Evolutionary conservation across 2,329 filamentous ascomycete genomes (phyloP).

Genomic region (Nigrograna mackinnonii): DNA sequence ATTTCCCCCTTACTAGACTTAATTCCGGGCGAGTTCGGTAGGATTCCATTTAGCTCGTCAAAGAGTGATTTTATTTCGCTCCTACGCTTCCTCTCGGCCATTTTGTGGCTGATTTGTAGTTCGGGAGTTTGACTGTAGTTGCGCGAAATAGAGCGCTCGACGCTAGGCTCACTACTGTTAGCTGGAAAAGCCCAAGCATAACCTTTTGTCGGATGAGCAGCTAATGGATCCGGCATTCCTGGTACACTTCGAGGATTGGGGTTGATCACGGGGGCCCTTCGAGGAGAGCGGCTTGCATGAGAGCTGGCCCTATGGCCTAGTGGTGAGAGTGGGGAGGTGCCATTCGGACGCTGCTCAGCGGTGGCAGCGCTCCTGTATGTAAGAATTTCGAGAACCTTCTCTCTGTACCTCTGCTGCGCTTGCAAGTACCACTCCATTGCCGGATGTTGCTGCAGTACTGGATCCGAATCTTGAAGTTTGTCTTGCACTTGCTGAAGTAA

Average conservation of each 20-base stretch:
- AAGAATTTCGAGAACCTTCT: too few species aligned
- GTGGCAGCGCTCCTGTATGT: too few species aligned
- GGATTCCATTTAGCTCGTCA: conserved; percentile 75
- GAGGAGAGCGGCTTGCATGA: conserved; percentile 46
- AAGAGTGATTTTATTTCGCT: conserved; percentile 91
- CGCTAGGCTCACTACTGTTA: conserved; percentile 53
- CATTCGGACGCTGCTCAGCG: conserved; percentile 45
- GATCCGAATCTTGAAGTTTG: too few species aligned
- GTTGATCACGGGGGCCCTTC: conserved; percentile 75
- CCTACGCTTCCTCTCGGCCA: conserved; percentile 79
- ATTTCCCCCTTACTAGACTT: conserved; percentile 93
- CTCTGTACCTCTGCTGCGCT: too few species aligned
- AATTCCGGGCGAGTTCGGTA: conserved; percentile 78
- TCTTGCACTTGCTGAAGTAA: too few species aligned
- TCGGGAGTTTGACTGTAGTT: conserved; percentile 85
- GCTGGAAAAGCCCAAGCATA: conserved; percentile 85
- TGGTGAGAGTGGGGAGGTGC: conserved; percentile 50
- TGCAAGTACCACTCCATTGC: too few species aligned
- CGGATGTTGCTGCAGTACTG: too few species aligned
- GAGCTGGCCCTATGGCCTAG: conserved; percentile 37
- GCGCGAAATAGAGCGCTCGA: conserved; percentile 62
- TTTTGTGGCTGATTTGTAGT: conserved; percentile 80
- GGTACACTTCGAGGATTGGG: conserved; percentile 65
- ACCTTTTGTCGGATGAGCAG: conserved; percentile 79
- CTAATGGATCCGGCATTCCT: conserved; percentile 65